These are phyloP conservation scores for Cystoisospora suis DNA, from an alignment of 169 alveolate genomes.

Conservation along the genomic window DNA sequence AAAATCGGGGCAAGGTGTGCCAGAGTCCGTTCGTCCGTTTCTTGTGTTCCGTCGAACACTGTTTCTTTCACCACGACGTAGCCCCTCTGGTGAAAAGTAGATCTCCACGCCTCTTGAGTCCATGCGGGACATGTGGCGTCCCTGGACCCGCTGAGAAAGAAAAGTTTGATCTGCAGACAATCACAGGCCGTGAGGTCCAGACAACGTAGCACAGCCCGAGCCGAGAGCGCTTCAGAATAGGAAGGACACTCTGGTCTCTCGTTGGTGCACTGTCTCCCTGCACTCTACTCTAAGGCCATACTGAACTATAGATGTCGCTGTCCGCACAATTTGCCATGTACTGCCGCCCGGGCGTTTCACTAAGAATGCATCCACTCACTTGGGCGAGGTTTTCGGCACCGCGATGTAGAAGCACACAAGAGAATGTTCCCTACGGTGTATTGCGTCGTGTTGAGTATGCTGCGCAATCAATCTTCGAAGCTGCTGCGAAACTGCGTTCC, in stretches of 20 bases:
- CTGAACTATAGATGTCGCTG: neutral
- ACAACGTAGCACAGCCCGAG: too few relatives aligned
- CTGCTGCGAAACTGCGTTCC: too few relatives aligned
- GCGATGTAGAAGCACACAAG: too few relatives aligned
- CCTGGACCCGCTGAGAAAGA: conserved; percentile 11
- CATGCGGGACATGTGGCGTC: conserved; percentile 11
- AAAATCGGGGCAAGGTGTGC: conserved; percentile 23
- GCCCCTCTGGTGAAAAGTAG: neutral
- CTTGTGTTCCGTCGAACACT: neutral
- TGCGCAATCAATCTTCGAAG: too few relatives aligned
- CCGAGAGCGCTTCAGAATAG: too few relatives aligned
- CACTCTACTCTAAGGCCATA: neutral
- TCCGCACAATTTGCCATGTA: too few relatives aligned
- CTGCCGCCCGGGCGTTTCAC: too few relatives aligned
- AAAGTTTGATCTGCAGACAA: neutral
- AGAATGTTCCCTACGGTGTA: neutral
- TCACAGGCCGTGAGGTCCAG: too few relatives aligned
- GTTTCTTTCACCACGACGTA: neutral
- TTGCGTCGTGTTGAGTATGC: neutral
- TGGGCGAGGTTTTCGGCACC: too few relatives aligned
- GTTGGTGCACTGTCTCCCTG: neutral
- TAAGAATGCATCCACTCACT: neutral
- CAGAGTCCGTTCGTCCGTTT: conserved; percentile 23
- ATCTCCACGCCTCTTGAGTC: neutral
- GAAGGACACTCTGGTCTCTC: neutral